These are phyloP conservation scores for Ophiorrhiza pumila DNA, from an alignment of 257 asterid genomes.

Conservation along the genomic window DNA sequence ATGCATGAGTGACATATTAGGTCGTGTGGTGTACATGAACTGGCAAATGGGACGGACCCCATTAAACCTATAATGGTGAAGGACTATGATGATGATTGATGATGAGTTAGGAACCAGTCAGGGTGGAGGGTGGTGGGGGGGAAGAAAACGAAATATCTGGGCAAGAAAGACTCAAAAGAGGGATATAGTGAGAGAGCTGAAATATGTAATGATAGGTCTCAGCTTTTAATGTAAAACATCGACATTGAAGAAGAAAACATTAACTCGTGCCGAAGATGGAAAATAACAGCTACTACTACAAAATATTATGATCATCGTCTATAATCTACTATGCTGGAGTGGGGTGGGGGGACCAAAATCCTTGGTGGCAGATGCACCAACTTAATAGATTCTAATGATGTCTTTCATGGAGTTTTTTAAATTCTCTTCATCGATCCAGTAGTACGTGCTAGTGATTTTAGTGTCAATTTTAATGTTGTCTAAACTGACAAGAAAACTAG, in stretches of 20 bases:
- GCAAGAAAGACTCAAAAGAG: neutral
- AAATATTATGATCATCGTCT: too few relatives aligned
- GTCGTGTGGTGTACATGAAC: constrained; percentile 17
- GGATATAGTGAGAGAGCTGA: neutral
- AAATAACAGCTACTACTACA: constrained; percentile 8
- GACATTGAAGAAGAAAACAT: neutral
- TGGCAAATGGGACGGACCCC: constrained; percentile 15
- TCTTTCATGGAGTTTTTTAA: neutral
- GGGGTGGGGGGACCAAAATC: too few relatives aligned
- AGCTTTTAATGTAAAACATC: neutral
- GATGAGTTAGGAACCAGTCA: neutral
- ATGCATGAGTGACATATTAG: too few relatives aligned
- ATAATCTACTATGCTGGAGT: too few relatives aligned
- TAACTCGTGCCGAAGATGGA: neutral
- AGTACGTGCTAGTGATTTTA: neutral
- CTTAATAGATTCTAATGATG: constrained; percentile 5
- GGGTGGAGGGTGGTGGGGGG: neutral
- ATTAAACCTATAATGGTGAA: neutral
- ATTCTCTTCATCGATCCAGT: neutral
- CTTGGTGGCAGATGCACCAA: neutral
- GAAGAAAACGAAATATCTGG: neutral
- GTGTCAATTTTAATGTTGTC: too few relatives aligned
- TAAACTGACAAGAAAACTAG: too few relatives aligned
- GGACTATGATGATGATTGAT: constrained; percentile 5
- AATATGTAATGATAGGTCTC: neutral